Evolutionary conservation across 2,329 filamentous ascomycete genomes (phyloP), one percentile per base, ranked within the genome.

Genomic region (Penicillium sp.): DNA sequence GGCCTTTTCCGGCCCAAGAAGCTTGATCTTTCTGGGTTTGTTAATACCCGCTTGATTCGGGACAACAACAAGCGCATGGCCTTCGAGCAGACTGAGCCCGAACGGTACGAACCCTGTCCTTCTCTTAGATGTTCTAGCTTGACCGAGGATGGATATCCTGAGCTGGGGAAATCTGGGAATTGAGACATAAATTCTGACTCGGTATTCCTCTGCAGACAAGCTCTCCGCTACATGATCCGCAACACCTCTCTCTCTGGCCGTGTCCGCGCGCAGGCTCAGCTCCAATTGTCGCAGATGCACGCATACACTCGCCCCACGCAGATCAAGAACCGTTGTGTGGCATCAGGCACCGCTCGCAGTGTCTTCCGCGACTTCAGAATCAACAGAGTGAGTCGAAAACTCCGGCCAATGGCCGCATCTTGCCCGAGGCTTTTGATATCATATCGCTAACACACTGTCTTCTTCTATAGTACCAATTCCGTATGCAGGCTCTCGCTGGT

Each of bases 41-140:
- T 95, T 79, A 97, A 97, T 73, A 86, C 89, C 74, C 88, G 89
- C 66, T 85, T 90, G 66, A 89, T 99, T 73, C 91, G 94, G 69
- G 94, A 99, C 77, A 91, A 97, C 80, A 93, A 92, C 55, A 99
- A 97, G 85, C 89, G 94, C 70, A 93, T 95, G 80, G 90, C 92
- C 58, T 97, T 93, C 71, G 89, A 89, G 72, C 83, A 91, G 73
- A 81, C 89, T 72, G 94, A 99, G 80, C 86, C 92, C 5, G 89
- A 97, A 79, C 89, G 93, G 93, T 95, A 81, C 46, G 69, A 53
- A 43, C 31, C 40, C 35, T 25, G 17, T 31, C 31, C 54, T 33
- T 54, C n/a, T 15, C 51, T 29, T 33, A 33, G 31, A 33, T 15
- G 12, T 15, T 33, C 31, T 33, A 33, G 31, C 12, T 33, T 33